Conservation (phyloP, 805 yeast species). For the Myxozyma lipomycoides region DNA sequence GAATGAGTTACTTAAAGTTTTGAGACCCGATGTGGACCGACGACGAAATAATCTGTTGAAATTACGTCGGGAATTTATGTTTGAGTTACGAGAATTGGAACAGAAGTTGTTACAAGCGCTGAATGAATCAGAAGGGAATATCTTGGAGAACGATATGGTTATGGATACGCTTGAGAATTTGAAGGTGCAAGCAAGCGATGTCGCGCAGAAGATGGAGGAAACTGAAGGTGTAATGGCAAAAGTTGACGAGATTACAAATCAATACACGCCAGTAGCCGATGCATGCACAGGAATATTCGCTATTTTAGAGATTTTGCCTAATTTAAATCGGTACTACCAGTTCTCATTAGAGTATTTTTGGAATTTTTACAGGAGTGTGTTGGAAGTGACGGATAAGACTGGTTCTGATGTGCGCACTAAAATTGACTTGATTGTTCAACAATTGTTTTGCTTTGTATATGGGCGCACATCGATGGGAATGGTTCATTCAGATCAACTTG, state of each 20-base stretch:
- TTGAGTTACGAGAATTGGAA: constrained; percentile 55
- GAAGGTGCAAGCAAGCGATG: constrained; percentile 56
- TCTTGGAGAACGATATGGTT: constrained; percentile 64
- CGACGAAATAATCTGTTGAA: constrained; percentile 53
- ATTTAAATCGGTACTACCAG: constrained; percentile 53
- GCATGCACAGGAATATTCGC: constrained; percentile 51
- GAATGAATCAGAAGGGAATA: constrained; percentile 53
- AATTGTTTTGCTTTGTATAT: constrained; percentile 48
- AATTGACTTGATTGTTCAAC: constrained; percentile 37
- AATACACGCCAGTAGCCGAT: constrained; percentile 53
- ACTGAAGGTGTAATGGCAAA: constrained; percentile 53
- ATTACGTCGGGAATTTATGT: constrained; percentile 57
- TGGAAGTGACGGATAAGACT: constrained; percentile 24
- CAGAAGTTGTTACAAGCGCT: constrained; percentile 54
- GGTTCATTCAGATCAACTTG: constrained; percentile 43
- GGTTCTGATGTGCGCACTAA: constrained; percentile 17
- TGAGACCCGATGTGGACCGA: constrained; percentile 63
- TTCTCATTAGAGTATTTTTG: constrained; percentile 50
- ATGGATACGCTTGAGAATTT: constrained; percentile 58
- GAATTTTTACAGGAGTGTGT: constrained; percentile 38
- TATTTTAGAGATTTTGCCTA: constrained; percentile 44
- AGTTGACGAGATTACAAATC: constrained; percentile 47
- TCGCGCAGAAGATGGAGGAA: constrained; percentile 52
- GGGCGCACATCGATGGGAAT: constrained; percentile 47
- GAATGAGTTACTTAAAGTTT: constrained; percentile 50